Evolutionary conservation across 345 rosid genomes (phyloP).

Genomic region (Excoecaria cochinchinensis): DNA sequence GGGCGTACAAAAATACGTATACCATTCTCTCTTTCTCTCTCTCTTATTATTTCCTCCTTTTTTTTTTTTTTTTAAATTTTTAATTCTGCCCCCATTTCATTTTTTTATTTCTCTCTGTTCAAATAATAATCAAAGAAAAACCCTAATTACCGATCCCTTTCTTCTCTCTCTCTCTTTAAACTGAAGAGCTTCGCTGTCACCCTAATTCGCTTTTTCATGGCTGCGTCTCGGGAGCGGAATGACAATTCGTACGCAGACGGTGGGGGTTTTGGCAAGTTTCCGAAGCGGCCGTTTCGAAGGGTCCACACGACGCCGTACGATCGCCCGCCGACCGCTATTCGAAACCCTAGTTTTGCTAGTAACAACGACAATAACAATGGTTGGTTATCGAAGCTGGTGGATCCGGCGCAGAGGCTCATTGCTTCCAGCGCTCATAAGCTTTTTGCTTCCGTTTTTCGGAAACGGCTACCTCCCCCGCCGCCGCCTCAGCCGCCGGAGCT

Average conservation of each 20-base stretch:
- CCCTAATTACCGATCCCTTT: constrained; percentile 10
- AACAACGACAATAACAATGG: constrained; percentile 37
- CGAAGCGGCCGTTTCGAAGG: constrained; percentile 58
- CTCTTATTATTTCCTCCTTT: background rate
- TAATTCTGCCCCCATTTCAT: background rate
- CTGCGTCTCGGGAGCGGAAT: constrained; percentile 30
- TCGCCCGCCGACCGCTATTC: constrained; percentile 51
- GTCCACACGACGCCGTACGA: constrained; percentile 66
- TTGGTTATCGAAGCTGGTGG: constrained; percentile 84
- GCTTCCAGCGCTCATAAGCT: constrained; percentile 73
- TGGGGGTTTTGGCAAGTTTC: constrained; percentile 56
- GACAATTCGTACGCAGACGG: constrained; percentile 22
- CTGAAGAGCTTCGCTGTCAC: background rate
- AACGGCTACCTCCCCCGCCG: constrained; percentile 60
- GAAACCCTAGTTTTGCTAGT: constrained; percentile 40
- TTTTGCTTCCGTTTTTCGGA: constrained; percentile 67
- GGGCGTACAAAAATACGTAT: background rate
- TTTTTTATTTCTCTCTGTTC: background rate
- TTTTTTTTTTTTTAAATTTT: background rate
- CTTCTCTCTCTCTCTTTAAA: background rate
- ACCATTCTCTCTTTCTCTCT: background rate
- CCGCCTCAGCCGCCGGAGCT: constrained; percentile 39
- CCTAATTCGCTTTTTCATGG: constrained; percentile 23
- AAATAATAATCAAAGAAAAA: constrained; percentile 17
- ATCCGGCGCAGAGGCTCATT: constrained; percentile 86